phyloP scores from a whole-genome alignment of 140 eudicot genomes.

The Artemisia princeps region DNA sequence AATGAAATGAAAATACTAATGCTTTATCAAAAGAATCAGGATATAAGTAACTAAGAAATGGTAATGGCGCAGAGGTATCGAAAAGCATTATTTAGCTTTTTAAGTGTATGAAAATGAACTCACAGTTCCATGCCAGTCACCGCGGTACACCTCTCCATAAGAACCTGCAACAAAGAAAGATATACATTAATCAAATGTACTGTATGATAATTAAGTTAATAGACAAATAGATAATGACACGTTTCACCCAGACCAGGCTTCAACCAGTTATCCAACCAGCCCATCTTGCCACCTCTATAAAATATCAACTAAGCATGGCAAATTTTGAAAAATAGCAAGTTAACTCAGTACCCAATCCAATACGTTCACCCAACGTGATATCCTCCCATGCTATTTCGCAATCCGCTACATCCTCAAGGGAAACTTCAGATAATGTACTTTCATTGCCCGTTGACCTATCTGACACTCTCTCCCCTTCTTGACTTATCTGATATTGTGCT shows the following conservation, averaged over 20 bases:
- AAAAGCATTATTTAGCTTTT: neutral
- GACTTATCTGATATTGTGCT: constrained; percentile 22
- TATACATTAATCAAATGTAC: constrained; percentile 1
- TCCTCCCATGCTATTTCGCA: constrained; percentile 96
- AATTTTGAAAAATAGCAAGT: neutral
- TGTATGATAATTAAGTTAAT: neutral
- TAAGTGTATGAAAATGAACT: constrained; percentile 31
- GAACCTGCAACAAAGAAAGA: constrained; percentile 51
- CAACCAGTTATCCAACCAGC: neutral
- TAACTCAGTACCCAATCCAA: constrained; percentile 74
- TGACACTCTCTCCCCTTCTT: constrained; percentile 70
- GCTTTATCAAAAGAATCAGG: neutral
- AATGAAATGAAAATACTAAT: neutral
- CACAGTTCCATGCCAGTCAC: constrained; percentile 98
- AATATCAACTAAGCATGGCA: neutral
- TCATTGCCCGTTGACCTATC: constrained; percentile 69
- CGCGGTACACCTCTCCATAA: constrained; percentile 94
- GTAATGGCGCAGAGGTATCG: neutral
- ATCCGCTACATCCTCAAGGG: constrained; percentile 81
- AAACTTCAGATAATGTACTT: constrained; percentile 58
- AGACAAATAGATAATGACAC: too few relatives aligned
- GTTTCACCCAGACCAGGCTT: too few relatives aligned
- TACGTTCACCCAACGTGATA: constrained; percentile 91
- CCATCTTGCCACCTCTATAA: neutral
- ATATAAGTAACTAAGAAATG: neutral